phyloP scores from a whole-genome alignment of 2,329 filamentous ascomycete genomes.

The Trichoderma lentiforme region DNA sequence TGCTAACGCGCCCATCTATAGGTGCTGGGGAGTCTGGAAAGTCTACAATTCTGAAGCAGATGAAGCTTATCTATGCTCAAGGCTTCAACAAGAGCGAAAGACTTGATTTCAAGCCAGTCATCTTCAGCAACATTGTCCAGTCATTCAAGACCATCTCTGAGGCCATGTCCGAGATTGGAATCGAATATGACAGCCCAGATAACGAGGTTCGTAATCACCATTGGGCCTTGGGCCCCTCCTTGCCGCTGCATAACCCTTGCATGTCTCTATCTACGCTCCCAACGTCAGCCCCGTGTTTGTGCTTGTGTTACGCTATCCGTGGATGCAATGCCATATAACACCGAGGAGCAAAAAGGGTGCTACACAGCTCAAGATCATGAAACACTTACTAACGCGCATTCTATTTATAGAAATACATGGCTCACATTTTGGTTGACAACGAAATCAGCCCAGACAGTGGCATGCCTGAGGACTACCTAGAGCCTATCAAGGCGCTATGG shows the following conservation, averaged over 20 bases:
- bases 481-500: slow-evolving; percentile 88
- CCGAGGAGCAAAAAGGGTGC: background rate
- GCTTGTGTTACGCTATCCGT: background rate
- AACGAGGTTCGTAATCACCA: slow-evolving; percentile 64
- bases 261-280: background rate
- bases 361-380: background rate
- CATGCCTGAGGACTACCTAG: slow-evolving; percentile 73
- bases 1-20: slow-evolving; percentile 42
- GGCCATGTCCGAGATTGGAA: slow-evolving; percentile 71
- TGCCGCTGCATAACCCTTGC: background rate
- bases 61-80: slow-evolving; percentile 99
- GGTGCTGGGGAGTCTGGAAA: slow-evolving; percentile 94
- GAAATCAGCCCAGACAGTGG: slow-evolving; percentile 81
- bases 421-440: slow-evolving; percentile 71
- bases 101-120: slow-evolving; percentile 73
- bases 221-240: background rate
- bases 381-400: slow-evolving; percentile 16
- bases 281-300: background rate
- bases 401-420: slow-evolving; percentile 65
- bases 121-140: slow-evolving; percentile 69
- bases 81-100: slow-evolving; percentile 82
- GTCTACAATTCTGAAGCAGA: slow-evolving; percentile 96
- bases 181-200: slow-evolving; percentile 72
- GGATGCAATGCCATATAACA: background rate
- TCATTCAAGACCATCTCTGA: slow-evolving; percentile 68